Evolutionary conservation across 495 filamentous ascomycete species (phyloP).

Genomic region (Penicillium lividum): DNA sequence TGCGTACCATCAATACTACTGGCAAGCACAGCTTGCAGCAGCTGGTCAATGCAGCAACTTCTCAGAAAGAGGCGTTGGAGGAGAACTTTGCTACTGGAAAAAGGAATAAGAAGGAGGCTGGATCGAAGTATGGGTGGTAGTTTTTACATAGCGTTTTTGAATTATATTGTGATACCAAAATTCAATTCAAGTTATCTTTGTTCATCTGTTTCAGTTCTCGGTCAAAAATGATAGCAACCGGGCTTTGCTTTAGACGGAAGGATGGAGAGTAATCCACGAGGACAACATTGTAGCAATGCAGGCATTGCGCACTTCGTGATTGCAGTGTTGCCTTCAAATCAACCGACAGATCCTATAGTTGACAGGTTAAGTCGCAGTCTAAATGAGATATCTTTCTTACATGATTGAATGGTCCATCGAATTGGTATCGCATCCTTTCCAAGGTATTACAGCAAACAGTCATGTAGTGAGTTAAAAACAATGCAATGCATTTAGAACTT

Average conservation of each 20-base stretch:
- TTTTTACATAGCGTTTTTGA: slow-evolving; percentile 1
- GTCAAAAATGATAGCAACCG: not conserved
- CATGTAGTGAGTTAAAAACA: not conserved
- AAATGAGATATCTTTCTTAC: too few species aligned
- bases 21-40: slow-evolving; percentile 88
- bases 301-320: too few species aligned
- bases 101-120: slow-evolving; percentile 75
- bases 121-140: slow-evolving; percentile 81
- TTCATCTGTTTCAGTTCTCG: not conserved
- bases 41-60: slow-evolving; percentile 76
- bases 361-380: too few species aligned
- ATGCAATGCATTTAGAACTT: not conserved
- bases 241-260: too few species aligned
- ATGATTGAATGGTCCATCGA: too few species aligned
- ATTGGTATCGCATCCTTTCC: too few species aligned
- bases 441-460: not conserved
- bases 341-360: too few species aligned
- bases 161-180: slow-evolving; percentile 10
- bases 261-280: too few species aligned
- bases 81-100: slow-evolving; percentile 80
- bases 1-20: slow-evolving; percentile 77
- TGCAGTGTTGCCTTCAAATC: too few species aligned
- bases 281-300: too few species aligned
- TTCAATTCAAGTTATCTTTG: not conserved
- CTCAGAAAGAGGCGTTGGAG: slow-evolving; percentile 80